These are phyloP conservation scores for Agroathelia rolfsii DNA, from an alignment of 1,284 basidiomycete genomes.

Conservation along the genomic window DNA sequence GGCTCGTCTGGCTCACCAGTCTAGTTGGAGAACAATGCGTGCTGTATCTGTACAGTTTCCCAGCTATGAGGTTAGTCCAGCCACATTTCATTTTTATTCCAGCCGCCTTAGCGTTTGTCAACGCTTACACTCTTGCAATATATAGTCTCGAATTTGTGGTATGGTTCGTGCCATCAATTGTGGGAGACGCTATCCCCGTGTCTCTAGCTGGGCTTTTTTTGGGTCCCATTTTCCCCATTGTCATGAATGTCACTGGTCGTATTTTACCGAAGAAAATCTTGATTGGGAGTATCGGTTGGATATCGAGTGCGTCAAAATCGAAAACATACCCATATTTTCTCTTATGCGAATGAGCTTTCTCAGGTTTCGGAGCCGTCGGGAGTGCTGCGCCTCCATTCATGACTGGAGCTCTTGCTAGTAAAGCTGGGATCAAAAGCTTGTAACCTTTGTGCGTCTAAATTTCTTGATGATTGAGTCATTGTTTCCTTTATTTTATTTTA, in stretches of 20 bases:
- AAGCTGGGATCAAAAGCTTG: conserved; percentile 37
- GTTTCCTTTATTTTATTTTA: not conserved
- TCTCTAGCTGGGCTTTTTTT: conserved; percentile 43
- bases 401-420: conserved; percentile 41
- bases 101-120: not conserved
- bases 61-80: conserved; percentile 25
- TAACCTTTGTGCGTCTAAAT: conserved; percentile 41
- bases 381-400: conserved; percentile 46
- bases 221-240: conserved; percentile 46
- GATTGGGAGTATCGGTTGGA: conserved; percentile 47
- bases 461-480: not conserved
- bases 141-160: conserved; percentile 41
- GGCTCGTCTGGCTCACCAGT: conserved; percentile 34
- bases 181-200: conserved; percentile 41
- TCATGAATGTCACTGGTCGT: conserved; percentile 37
- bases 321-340: conserved; percentile 10
- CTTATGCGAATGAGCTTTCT: conserved; percentile 11
- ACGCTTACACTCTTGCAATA: not conserved
- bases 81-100: not conserved
- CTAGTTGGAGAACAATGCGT: conserved; percentile 33
- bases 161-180: conserved; percentile 48
- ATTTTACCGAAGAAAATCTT: conserved; percentile 41
- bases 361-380: conserved; percentile 41
- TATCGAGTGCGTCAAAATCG: conserved; percentile 21
- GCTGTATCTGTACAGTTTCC: conserved; percentile 26